Conservation (phyloP, 768 basidiomycete genomes). For the Favolaschia claudopus region DNA sequence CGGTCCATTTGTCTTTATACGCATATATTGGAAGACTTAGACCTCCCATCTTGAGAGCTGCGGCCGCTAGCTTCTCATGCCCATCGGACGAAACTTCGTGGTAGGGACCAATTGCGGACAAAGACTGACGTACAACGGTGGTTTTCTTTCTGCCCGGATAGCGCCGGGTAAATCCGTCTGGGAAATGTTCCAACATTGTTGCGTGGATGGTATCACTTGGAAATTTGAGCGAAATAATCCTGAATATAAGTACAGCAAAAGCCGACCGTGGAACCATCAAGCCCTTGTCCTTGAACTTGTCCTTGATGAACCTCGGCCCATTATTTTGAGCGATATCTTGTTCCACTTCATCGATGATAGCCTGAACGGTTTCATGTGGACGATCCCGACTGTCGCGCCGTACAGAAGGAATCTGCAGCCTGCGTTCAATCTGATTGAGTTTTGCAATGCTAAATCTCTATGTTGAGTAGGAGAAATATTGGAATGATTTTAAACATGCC, state of each 20-base stretch:
- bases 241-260: background rate
- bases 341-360: no score
- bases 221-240: background rate
- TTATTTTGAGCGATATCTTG: no score
- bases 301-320: no score
- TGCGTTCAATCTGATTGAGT: no score
- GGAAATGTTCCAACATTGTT: slow-evolving; percentile 4
- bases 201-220: background rate
- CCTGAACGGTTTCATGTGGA: no score
- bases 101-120: slow-evolving; percentile 28
- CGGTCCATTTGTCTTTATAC: slow-evolving; percentile 36
- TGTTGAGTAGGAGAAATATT: no score
- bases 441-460: no score
- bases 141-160: slow-evolving; percentile 19
- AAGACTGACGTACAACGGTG: background rate
- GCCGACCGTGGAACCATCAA: background rate
- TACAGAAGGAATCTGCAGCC: no score
- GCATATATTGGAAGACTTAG: slow-evolving; percentile 27
- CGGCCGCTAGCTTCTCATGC: slow-evolving; percentile 37
- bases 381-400: no score
- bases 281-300: background rate
- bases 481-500: background rate
- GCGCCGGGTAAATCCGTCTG: slow-evolving; percentile 12
- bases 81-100: slow-evolving; percentile 37
- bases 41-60: slow-evolving; percentile 39